These are phyloP conservation scores for Hericium alpestre DNA, from an alignment of 768 basidiomycete species.

Conservation along the genomic window DNA sequence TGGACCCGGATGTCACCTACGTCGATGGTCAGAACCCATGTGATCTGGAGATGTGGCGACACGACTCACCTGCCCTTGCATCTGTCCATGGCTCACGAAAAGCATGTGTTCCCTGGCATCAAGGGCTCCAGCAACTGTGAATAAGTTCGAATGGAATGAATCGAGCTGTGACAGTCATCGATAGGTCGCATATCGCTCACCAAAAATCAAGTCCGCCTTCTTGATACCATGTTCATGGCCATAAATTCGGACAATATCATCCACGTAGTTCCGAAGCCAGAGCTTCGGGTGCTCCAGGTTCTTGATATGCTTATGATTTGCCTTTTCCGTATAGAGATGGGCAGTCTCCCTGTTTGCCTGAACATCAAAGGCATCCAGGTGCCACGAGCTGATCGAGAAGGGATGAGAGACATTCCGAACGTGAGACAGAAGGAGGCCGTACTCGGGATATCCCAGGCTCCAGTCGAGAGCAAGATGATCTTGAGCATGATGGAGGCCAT, in stretches of 20 bases:
- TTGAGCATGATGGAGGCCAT: background rate
- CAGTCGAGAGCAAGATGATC: background rate
- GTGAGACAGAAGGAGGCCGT: too few species aligned
- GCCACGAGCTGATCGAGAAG: too few species aligned
- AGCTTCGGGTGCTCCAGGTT: background rate
- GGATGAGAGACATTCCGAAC: too few species aligned
- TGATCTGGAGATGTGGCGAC: background rate
- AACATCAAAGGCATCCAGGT: too few species aligned
- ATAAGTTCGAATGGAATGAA: too few species aligned
- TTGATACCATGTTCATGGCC: background rate
- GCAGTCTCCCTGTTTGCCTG: background rate
- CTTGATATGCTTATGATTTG: background rate
- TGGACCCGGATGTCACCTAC: background rate
- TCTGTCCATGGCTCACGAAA: background rate
- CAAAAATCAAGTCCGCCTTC: background rate
- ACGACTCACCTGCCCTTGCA: background rate
- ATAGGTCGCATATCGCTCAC: background rate
- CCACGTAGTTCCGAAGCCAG: background rate
- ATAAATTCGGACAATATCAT: background rate
- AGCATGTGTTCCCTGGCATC: background rate
- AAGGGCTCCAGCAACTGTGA: background rate
- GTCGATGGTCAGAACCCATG: background rate
- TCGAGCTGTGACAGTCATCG: too few species aligned
- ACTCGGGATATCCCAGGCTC: too few species aligned
- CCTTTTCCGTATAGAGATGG: background rate